These are phyloP conservation scores for Anisodus acutangulus DNA, from an alignment of 257 asterid genomes.

Conservation along the genomic window DNA sequence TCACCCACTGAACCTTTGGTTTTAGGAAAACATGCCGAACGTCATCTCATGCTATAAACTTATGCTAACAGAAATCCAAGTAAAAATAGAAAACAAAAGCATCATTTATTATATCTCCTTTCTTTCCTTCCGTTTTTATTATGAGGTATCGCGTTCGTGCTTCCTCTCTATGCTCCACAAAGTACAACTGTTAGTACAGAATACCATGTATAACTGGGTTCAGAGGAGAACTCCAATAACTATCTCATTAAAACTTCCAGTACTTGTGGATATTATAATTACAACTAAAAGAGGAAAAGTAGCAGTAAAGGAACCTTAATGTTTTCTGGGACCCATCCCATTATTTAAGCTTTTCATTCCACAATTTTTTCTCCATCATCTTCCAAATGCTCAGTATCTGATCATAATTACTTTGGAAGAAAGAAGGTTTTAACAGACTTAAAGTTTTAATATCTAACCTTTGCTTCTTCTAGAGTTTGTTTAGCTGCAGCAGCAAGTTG, in stretches of 20 bases:
- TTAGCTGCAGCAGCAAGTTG: constrained; percentile 66
- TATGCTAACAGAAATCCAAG: constrained; percentile 16
- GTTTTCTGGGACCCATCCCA: background rate
- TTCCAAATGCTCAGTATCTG: constrained; percentile 19
- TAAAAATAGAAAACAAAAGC: background rate
- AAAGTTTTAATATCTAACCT: constrained; percentile 50
- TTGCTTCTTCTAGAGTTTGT: constrained; percentile 51
- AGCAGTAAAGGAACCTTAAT: background rate
- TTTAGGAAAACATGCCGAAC: background rate
- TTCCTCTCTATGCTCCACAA: background rate
- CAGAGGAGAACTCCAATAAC: background rate
- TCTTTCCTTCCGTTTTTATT: background rate
- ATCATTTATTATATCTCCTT: background rate
- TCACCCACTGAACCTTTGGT: background rate
- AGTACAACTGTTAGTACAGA: background rate
- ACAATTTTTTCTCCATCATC: background rate
- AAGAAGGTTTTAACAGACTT: background rate
- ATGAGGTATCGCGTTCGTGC: background rate
- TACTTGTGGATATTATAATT: background rate
- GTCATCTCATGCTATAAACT: constrained; percentile 1
- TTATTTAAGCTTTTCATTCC: background rate
- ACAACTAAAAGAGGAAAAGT: background rate
- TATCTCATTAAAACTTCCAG: background rate
- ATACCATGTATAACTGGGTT: background rate
- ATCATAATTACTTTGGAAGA: constrained; percentile 10